Evolutionary conservation across 2,329 filamentous ascomycete species (phyloP), one percentile per base, ranked within the genome.

Genomic region (Cladosporium sp.): DNA sequence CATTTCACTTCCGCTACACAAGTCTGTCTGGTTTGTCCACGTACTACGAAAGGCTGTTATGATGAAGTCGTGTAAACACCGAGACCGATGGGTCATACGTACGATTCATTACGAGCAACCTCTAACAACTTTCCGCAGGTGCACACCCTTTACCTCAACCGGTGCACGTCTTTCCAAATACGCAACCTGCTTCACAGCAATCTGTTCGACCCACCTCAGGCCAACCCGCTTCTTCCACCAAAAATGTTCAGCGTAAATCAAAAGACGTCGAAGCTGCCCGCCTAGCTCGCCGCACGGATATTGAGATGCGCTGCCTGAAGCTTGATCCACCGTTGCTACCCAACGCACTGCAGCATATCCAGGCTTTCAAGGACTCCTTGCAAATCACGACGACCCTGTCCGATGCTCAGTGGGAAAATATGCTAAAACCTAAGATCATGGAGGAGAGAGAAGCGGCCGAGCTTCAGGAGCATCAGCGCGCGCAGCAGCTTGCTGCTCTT

Each of bases 341-440:
- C 34, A 76, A 75, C 56, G 74, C 87, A 37, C 73, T 91, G 51
- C 77, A 78, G 50, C 83, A 85, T 61, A 87, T 89, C 68, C 79
- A 86, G 41, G 83, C 86, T 1, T 92, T 89, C 65, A 81, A 85
- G 62, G 85, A 85, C 32, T 84, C 88, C 24, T 78, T 87, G 40
- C 81, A 88, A 56, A 85, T 89, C 32, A 79, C 80, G 8, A 76
- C 80, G 19, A 83, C 84, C 17, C 72, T 92, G 59, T 83, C 80
- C 56, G 85, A 89, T 53, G 72, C 75, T 49, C 80, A 83, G 3
- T 92, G 87, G 88, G 78, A 80, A 44, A 40, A 51, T 5, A 70
- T 85, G 47, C 73, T 91, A 30, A 82, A 83, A 59, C 82, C 83
- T 43, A 82, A 83, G 53, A 72, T 92, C 12, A 68, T 88, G 29